phyloP scores from a whole-genome alignment of 192 early-diverging fungal species.

The Ambispora gerdemannii region DNA sequence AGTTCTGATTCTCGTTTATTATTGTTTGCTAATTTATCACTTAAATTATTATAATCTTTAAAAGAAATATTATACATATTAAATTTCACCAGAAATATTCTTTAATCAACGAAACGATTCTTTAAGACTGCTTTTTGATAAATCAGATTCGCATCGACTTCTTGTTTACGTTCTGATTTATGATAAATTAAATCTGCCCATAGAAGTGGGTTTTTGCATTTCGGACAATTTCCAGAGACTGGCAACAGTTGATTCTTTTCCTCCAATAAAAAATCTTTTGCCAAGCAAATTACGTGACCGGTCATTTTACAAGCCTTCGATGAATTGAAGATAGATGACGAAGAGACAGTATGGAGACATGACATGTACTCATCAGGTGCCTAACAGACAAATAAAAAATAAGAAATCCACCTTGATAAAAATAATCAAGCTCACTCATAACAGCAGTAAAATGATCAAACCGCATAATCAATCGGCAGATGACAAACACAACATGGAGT shows the following conservation, averaged over 20 bases:
- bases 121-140: no score
- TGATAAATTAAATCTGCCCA: conserved; percentile 12
- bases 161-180: background rate
- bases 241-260: conserved; percentile 1
- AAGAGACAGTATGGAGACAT: conserved; percentile 17
- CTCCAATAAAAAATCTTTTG: conserved; percentile 2
- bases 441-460: no score
- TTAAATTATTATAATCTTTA: no score
- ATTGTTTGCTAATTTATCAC: no score
- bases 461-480: background rate
- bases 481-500: background rate
- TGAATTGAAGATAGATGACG: no score
- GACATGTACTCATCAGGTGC: background rate
- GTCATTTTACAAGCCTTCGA: background rate
- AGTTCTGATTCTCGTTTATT: no score
- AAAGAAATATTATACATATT: no score
- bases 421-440: conserved; percentile 5
- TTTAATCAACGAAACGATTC: no score
- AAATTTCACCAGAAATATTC: no score
- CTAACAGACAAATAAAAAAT: background rate
- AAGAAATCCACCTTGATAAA: background rate
- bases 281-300: background rate
- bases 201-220: background rate
- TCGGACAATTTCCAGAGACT: background rate
- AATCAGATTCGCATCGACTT: background rate